Evolutionary conservation across 2,329 filamentous ascomycete species (phyloP).

Genomic region (Phyllosticta paracitricarpa): DNA sequence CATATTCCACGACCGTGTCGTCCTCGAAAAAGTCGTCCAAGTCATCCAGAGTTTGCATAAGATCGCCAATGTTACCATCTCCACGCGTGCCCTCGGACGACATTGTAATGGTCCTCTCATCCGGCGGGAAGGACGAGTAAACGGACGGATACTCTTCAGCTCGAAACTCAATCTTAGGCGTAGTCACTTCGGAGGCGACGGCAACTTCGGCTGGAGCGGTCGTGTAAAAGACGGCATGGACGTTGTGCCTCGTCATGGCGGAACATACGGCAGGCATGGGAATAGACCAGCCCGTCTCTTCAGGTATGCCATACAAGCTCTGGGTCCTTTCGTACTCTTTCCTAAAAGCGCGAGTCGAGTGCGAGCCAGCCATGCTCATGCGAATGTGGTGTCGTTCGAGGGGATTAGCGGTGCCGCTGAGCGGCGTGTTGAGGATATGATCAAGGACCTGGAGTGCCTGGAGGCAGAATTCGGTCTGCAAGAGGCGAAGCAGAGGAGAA

Average conservation of each 20-base stretch:
- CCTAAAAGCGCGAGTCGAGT: constrained; percentile 66
- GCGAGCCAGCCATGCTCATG: constrained; percentile 94
- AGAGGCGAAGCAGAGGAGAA: constrained; percentile 75
- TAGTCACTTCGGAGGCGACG: constrained; percentile 52
- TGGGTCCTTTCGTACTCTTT: constrained; percentile 94
- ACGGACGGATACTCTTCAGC: constrained; percentile 64
- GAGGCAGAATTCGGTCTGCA: constrained; percentile 90
- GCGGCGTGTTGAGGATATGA: constrained; percentile 85
- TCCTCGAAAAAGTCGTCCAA: constrained; percentile 47
- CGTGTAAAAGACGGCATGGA: constrained; percentile 93
- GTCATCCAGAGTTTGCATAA: constrained; percentile 53
- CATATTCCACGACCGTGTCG: constrained; percentile 25
- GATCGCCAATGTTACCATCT: constrained; percentile 68
- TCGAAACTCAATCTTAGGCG: constrained; percentile 86
- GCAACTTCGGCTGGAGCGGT: constrained; percentile 49
- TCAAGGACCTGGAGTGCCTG: constrained; percentile 87
- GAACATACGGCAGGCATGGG: constrained; percentile 87
- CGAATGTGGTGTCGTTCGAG: constrained; percentile 90
- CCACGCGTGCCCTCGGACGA: constrained; percentile 71
- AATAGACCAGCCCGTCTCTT: constrained; percentile 92
- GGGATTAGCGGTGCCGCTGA: constrained; percentile 52
- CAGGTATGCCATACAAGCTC: constrained; percentile 91
- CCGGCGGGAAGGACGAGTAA: constrained; percentile 51
- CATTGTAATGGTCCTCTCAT: constrained; percentile 80
- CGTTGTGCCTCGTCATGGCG: constrained; percentile 75